A percentile compares a stretch with the other conserved stretches of the same genome.
Conservation (phyloP, 768 basidiomycete species). For the Hebeloma cylindrosporum region DNA sequence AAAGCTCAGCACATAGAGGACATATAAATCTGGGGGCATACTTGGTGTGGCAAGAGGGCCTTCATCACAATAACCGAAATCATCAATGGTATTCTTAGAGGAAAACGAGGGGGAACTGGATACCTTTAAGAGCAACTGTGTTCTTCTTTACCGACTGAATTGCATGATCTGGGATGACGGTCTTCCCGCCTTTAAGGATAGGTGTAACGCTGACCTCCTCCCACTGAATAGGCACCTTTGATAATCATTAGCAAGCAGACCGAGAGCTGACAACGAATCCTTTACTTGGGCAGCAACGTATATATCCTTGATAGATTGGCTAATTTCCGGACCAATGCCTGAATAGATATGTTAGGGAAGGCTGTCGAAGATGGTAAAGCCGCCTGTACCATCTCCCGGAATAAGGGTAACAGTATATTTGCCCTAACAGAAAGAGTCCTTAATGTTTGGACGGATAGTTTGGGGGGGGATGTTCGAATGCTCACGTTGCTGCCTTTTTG, state of each 20-base stretch:
- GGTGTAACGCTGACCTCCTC: slow-evolving; percentile 98
- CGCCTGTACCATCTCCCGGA: slow-evolving; percentile 81
- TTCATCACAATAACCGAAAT: slow-evolving; percentile 27
- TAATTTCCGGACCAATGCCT: slow-evolving; percentile 99
- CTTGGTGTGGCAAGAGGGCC: slow-evolving; percentile 97
- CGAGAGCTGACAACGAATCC: slow-evolving; percentile 2
- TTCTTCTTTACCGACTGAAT: slow-evolving; percentile 93
- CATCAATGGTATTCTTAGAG: not conserved
- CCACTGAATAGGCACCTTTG: slow-evolving; percentile 96
- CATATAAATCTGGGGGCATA: slow-evolving; percentile 39
- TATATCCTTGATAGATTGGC: slow-evolving; percentile 92
- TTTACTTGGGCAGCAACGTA: slow-evolving; percentile 83
- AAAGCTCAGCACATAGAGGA: slow-evolving; percentile 8
- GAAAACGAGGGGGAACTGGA: slow-evolving; percentile 16
- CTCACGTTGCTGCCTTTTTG: slow-evolving; percentile 86
- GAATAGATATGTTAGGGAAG: slow-evolving; percentile 17
- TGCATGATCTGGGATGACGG: slow-evolving; percentile 91
- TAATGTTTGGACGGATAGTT: not conserved
- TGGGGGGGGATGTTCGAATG: slow-evolving; percentile 12
- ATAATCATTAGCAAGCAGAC: slow-evolving; percentile 7
- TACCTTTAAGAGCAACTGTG: slow-evolving; percentile 96
- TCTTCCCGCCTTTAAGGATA: slow-evolving; percentile 91
- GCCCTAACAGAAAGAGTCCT: slow-evolving; percentile 51
- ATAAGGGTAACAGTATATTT: slow-evolving; percentile 97
- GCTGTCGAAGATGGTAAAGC: not conserved